Base-by-base conservation (phyloP, 805 yeast species). In the Lipomyces sp. region DNA sequence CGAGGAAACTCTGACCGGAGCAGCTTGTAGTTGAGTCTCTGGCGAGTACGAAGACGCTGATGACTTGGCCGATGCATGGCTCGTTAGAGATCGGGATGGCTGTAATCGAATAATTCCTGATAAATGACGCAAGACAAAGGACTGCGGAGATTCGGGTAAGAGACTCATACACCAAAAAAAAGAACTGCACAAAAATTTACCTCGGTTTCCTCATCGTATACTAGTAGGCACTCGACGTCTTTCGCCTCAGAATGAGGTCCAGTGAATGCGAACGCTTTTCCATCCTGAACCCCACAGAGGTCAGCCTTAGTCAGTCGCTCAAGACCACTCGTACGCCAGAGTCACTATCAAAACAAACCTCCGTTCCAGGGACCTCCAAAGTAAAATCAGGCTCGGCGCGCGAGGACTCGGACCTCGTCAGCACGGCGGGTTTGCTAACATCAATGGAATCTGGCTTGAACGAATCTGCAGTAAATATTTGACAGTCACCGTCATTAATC, bases 401-500 rank as follows among this genome's bases (percentile, higher is more conserved):
- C 10, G 29, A 10, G 13, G 40, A 23, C 2, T 53, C 51, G 14
- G 57, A 42, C 39, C 45, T 42, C 8, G 58, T 41, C 19, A 60
- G 24, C 8, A 31, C 31, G 11, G 62, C 41, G 7, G 53, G 43
- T 34, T 51, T 43, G 14, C 43, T 11, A 31, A 44, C 49, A 33
- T 60, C 61, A 10, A 60, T 39, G 7, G 63, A 60, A 29, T 59
- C 63, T 4, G 63, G 63, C 35, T 56, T 53, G 45, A 60, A 60
- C 14, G 50, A 40, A 40, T 60, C 61, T 58, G 31, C 4, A 34
- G 7, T 5, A n/a, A n/a, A n/a, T n/a, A n/a, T n/a, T n/a, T n/a
- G n/a, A n/a, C n/a, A n/a, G n/a, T n/a, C n/a, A n/a, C n/a, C n/a
- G n/a, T n/a, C 29, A 23, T 16, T 10, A 8, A 44, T 21, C 28